Evolutionary conservation across 805 yeast genomes (phyloP).

Genomic region (Kuraishia floccosa): DNA sequence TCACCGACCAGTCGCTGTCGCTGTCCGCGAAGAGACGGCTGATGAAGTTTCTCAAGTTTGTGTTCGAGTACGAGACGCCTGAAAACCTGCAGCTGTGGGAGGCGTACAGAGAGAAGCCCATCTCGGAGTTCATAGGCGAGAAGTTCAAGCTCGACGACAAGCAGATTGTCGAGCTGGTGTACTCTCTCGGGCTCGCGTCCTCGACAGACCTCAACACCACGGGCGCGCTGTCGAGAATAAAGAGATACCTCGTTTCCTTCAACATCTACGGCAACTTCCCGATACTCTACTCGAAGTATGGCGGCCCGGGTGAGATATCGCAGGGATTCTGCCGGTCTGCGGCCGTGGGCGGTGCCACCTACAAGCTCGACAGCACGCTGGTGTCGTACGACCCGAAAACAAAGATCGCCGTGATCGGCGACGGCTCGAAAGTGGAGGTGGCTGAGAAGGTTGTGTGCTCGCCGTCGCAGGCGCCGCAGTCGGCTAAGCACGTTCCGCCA

Average conservation of each 20-base stretch:
- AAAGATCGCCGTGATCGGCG: slow-evolving; percentile 61
- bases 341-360: slow-evolving; percentile 95
- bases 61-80: slow-evolving; percentile 56
- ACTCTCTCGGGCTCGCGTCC: slow-evolving; percentile 74
- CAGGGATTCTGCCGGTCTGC: slow-evolving; percentile 98
- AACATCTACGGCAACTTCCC: slow-evolving; percentile 95
- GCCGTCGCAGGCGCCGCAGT: slow-evolving; percentile 51
- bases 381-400: slow-evolving; percentile 52
- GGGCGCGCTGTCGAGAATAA: slow-evolving; percentile 69
- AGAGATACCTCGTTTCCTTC: slow-evolving; percentile 72
- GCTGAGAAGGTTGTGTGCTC: slow-evolving; percentile 72
- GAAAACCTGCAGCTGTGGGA: slow-evolving; percentile 32
- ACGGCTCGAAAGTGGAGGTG: slow-evolving; percentile 65
- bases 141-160: slow-evolving; percentile 62
- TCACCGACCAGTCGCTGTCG: slow-evolving; percentile 74
- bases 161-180: slow-evolving; percentile 75
- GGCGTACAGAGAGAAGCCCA: slow-evolving; percentile 42
- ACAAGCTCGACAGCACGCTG: slow-evolving; percentile 66
- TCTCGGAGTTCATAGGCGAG: slow-evolving; percentile 45
- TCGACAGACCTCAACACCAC: slow-evolving; percentile 51
- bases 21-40: slow-evolving; percentile 68
- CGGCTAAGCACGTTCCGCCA: slow-evolving; percentile 27
- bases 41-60: slow-evolving; percentile 89
- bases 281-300: slow-evolving; percentile 82
- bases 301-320: slow-evolving; percentile 91